Evolutionary conservation across 2,329 filamentous ascomycete genomes (phyloP), one percentile per base, ranked within the genome.

Genomic region (Penicillium sp.): DNA sequence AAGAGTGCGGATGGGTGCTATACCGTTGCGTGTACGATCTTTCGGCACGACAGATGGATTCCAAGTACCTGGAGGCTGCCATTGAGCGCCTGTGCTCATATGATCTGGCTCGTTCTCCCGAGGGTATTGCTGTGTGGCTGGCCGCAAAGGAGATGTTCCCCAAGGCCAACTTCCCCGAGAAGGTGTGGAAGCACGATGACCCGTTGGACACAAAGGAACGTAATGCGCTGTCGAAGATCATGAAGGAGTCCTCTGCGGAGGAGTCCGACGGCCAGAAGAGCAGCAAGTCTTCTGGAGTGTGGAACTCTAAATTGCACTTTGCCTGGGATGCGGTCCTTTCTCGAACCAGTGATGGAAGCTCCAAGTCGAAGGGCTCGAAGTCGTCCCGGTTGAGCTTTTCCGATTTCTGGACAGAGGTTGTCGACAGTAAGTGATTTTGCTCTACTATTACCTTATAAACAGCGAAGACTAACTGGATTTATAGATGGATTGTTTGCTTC

Each of bases 81-180:
- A 77, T 95, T 31, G 76, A 84, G 55, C 82, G 81, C 34, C 69
- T 96, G 8, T 79, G 80, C 18, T 80, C 84, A 14, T 82, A 84
- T 45, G 87, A 88, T 9, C 78, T 95, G 45, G 85, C 87, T 8
- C 89, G 89, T 71, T 93, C 92, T 0, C 88, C 92, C 0, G 93
- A 97, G 70, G 93, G 92, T 6, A 86, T 97, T 19, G 91, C 91
- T 0, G 85, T 97, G 52, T 97, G 92, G 92, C 79, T 97, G 28
- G 83, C 85, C 5, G 83, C 89, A 1, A 81, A 84, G 57, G 82
- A 83, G 48, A 77, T 77, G 18, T 91, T 90, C 63, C 83, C 88
- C 0, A 77, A 82, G 7, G 79, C 88, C 51, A 83, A 84, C 46
- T 77, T 89, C 37, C 88, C 88, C 0, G 78, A 82, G 23, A 87